Evolutionary conservation across 2,329 filamentous ascomycete genomes (phyloP).

Genomic region (Metarhizium anisopliae): DNA sequence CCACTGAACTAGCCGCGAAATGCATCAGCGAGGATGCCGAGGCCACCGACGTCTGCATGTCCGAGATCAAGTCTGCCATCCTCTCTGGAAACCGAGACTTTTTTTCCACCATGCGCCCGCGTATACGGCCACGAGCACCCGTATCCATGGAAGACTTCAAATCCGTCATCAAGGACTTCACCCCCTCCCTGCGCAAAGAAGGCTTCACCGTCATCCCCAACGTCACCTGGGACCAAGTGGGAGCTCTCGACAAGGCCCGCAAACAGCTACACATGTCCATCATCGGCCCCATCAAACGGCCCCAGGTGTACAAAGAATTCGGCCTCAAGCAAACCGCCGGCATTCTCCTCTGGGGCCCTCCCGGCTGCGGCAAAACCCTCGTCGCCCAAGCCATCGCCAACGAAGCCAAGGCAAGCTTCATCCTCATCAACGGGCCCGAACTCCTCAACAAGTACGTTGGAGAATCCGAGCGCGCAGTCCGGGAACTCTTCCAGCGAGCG

Average conservation of each 20-base stretch:
- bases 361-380: slow-evolving; percentile 93
- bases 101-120: neutral
- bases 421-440: slow-evolving; percentile 93
- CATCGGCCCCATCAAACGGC: slow-evolving; percentile 78
- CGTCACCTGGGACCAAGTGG: slow-evolving; percentile 88
- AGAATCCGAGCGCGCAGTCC: slow-evolving; percentile 86
- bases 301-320: slow-evolving; percentile 64
- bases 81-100: neutral
- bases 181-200: slow-evolving; percentile 66
- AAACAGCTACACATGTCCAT: slow-evolving; percentile 78
- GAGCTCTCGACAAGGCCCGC: slow-evolving; percentile 71
- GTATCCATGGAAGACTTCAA: slow-evolving; percentile 51
- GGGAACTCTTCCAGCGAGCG: slow-evolving; percentile 84
- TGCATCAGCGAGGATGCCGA: slow-evolving; percentile 19
- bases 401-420: slow-evolving; percentile 94
- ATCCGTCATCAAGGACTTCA: slow-evolving; percentile 55
- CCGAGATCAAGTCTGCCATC: slow-evolving; percentile 4
- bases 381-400: slow-evolving; percentile 94
- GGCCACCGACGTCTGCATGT: slow-evolving; percentile 12
- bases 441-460: slow-evolving; percentile 96
- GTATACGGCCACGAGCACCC: slow-evolving; percentile 1
- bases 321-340: slow-evolving; percentile 78
- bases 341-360: slow-evolving; percentile 91
- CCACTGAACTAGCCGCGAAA: slow-evolving; percentile 29
- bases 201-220: slow-evolving; percentile 92